Percentiles rank a stretch among this genome's conserved stretches.
Evolutionary conservation across 208 protist genomes (phyloP).

Genomic region (Acanthamoeba healyi): DNA sequence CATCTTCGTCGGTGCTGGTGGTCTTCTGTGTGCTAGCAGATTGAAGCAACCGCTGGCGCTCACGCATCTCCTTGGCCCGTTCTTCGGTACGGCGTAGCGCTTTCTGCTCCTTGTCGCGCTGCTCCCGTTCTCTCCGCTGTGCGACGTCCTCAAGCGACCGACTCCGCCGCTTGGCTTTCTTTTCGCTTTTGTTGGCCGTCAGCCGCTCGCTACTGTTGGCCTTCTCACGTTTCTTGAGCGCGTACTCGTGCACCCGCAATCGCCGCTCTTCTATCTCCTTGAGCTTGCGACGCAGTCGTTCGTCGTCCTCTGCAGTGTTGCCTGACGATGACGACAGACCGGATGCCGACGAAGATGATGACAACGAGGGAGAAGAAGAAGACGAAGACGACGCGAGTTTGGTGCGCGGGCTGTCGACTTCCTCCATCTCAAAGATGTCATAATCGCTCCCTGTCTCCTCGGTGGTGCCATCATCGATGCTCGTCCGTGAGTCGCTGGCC

Average conservation of each 20-base stretch:
- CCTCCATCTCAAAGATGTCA: constrained; percentile 18
- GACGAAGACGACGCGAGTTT: too few species aligned
- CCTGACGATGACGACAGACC: too few species aligned
- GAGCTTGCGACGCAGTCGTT: constrained; percentile 6
- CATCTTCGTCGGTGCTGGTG: background rate
- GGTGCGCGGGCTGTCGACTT: background rate
- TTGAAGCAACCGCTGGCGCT: background rate
- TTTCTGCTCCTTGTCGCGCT: background rate
- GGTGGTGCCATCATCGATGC: background rate
- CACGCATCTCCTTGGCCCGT: background rate
- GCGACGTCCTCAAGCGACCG: background rate
- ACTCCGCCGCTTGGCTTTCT: background rate
- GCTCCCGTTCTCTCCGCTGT: background rate
- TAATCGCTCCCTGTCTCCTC: background rate
- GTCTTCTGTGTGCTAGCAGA: background rate
- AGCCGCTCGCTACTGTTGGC: background rate
- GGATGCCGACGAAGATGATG: too few species aligned
- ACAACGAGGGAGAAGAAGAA: too few species aligned
- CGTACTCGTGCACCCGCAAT: background rate
- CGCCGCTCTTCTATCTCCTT: constrained; percentile 5
- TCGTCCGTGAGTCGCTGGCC: background rate
- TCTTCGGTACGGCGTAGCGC: background rate
- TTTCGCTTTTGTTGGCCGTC: background rate
- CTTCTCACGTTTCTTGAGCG: background rate
- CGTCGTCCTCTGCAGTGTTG: background rate